These are phyloP conservation scores for Hypoxylon intermedium DNA, from an alignment of 495 filamentous ascomycete genomes.

Conservation along the genomic window DNA sequence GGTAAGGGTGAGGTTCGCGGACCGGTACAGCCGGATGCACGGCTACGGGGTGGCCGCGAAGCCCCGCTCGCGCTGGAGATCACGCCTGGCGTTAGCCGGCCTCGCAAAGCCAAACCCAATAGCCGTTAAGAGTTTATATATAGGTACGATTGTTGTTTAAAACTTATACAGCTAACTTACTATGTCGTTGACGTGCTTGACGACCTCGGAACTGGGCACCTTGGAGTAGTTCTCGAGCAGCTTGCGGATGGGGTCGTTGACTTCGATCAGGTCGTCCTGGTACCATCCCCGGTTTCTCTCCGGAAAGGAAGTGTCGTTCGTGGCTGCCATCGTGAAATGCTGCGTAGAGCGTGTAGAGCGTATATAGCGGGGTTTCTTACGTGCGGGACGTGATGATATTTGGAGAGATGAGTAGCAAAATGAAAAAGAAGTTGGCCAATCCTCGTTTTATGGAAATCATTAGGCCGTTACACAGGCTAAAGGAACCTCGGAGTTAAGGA, in stretches of 20 bases:
- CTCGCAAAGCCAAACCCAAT: not conserved
- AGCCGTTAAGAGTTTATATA: no score
- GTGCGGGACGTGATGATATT: no score
- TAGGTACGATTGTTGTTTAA: no score
- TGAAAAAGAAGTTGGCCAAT: no score
- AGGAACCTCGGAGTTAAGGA: no score
- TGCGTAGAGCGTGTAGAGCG: no score
- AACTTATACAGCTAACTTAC: slow-evolving; percentile 21
- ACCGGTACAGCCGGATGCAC: slow-evolving; percentile 48
- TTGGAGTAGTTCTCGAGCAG: slow-evolving; percentile 40
- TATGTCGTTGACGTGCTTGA: slow-evolving; percentile 35
- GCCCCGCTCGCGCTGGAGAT: slow-evolving; percentile 44
- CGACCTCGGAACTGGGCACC: slow-evolving; percentile 35
- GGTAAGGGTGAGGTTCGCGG: slow-evolving; percentile 43
- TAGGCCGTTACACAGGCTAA: no score
- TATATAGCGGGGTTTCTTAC: no score
- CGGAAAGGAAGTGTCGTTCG: slow-evolving; percentile 4
- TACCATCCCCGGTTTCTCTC: slow-evolving; percentile 23
- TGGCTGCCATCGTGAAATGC: slow-evolving; percentile 22
- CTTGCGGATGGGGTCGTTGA: slow-evolving; percentile 31
- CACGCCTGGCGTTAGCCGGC: not conserved
- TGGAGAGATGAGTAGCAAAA: no score
- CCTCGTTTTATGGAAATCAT: no score
- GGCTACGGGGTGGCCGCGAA: slow-evolving; percentile 46
- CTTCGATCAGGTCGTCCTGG: slow-evolving; percentile 23